A percentile compares a stretch with the other conserved stretches of the same genome.
Evolutionary conservation across 202 grass and related monocot genomes (phyloP).

Genomic region (Schoenoplectus tabernaemontani): DNA sequence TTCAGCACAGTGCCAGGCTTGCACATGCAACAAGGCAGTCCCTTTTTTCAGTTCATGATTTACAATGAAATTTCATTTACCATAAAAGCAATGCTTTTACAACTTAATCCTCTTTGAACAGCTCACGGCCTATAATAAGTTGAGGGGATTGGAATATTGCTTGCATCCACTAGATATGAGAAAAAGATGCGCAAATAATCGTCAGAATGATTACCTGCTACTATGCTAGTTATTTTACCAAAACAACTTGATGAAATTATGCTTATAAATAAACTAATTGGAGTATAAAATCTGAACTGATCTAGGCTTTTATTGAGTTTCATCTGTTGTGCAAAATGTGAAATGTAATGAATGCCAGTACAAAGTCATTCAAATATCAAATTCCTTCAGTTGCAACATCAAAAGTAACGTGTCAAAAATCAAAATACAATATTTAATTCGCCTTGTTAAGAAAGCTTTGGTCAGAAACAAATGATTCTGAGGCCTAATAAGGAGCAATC

Average conservation of each 20-base stretch:
- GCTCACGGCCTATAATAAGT: slow-evolving; percentile 54
- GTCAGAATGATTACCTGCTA: neutral
- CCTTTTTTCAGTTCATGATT: slow-evolving; percentile 28
- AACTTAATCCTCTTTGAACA: slow-evolving; percentile 19
- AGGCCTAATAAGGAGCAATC: neutral
- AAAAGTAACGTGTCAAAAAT: neutral
- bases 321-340: slow-evolving; percentile 9
- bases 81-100: slow-evolving; percentile 11
- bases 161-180: neutral
- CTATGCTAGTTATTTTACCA: neutral
- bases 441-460: neutral
- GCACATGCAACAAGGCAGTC: slow-evolving; percentile 14
- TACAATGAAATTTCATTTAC: slow-evolving; percentile 21
- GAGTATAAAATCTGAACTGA: neutral
- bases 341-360: neutral
- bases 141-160: too few species aligned
- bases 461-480: neutral
- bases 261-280: neutral
- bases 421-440: neutral
- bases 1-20: neutral
- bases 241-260: neutral
- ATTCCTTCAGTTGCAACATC: neutral
- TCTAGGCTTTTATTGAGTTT: neutral
- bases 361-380: neutral
- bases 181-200: neutral